Evolutionary conservation across 805 yeast species (phyloP).

Genomic region (Metschnikowia kunwiensis): DNA sequence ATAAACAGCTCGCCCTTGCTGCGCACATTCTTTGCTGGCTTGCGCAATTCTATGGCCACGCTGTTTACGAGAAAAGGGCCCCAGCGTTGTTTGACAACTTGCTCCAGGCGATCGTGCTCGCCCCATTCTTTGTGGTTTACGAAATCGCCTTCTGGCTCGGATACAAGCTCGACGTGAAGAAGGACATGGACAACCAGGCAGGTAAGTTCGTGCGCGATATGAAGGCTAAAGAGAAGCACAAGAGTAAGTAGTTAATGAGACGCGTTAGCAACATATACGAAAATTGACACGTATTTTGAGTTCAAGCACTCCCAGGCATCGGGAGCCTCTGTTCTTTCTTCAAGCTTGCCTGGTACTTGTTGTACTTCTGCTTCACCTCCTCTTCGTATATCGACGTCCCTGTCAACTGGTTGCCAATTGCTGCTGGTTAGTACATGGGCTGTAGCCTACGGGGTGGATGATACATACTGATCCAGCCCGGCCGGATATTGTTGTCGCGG

Average conservation of each 20-base stretch:
- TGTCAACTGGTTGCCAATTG: slow-evolving; percentile 75
- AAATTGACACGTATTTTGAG: not conserved
- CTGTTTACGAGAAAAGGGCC: slow-evolving; percentile 69
- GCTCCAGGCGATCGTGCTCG: slow-evolving; percentile 80
- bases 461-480: slow-evolving; percentile 76
- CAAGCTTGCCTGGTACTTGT: slow-evolving; percentile 10
- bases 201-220: slow-evolving; percentile 37
- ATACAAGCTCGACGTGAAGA: slow-evolving; percentile 48
- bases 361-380: slow-evolving; percentile 48
- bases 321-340: slow-evolving; percentile 3
- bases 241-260: slow-evolving; percentile 2
- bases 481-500: slow-evolving; percentile 76
- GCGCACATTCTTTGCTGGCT: slow-evolving; percentile 66
- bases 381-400: slow-evolving; percentile 57
- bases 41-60: slow-evolving; percentile 87
- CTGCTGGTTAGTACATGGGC: slow-evolving; percentile 18
- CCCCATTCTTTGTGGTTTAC: slow-evolving; percentile 84
- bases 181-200: slow-evolving; percentile 47
- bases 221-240: slow-evolving; percentile 19
- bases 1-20: slow-evolving; percentile 28
- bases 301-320: not conserved
- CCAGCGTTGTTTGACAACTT: slow-evolving; percentile 87
- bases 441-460: not conserved
- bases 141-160: slow-evolving; percentile 76
- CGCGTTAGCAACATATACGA: not conserved